Evolutionary conservation across 192 early-diverging fungal species (phyloP), one percentile per base, ranked within the genome.

Genomic region (Coemansia reversa): DNA sequence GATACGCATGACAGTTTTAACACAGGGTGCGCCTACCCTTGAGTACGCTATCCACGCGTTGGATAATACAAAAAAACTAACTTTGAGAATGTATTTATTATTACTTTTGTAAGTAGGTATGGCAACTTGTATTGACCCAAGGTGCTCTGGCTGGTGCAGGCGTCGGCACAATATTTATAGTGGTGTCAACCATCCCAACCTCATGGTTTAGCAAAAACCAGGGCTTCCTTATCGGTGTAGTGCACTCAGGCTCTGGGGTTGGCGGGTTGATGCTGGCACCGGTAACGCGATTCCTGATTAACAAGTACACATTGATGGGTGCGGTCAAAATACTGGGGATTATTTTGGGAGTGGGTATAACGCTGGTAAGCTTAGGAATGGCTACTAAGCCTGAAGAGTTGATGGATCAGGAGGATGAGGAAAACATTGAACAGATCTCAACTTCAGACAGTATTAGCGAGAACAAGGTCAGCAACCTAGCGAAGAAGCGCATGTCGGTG

Each of bases 201-300:
- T 81, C 78, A 12, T 81, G 78, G 78, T 81, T 81, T 42, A 75
- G 65, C 62, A 81, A 81, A 24, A 81, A 81, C 53, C 78, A 81
- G 52, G 78, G 78, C 2, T 75, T 81, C 27, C 66, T 81, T 51
- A 81, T 81, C 7, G 78, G 78, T 24, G 59, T 81, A 25, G 78
- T 81, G 35, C 78, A 81, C 58, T 70, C 78, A 18, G 78, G 78
- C 23, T 81, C 78, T 14, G 78, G 78, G 18, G 78, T 81, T 14
- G 78, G 78, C 47, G 78, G 78, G 11, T 69, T 81, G 53, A 69
- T 81, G 5, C 60, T 81, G 18, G 66, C 78, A 39, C 78, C 78
- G 9, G 54, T 81, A 27, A 75, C 78, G 7, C 68, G 78, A 27
- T 81, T 65, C 54, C 52, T 81, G 29, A 81, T 81, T 42, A 81